Percentiles rank a stretch among this genome's conserved stretches.
phyloP scores from a whole-genome alignment of 257 asterid genomes.

The Solanum lycopersicoides region DNA sequence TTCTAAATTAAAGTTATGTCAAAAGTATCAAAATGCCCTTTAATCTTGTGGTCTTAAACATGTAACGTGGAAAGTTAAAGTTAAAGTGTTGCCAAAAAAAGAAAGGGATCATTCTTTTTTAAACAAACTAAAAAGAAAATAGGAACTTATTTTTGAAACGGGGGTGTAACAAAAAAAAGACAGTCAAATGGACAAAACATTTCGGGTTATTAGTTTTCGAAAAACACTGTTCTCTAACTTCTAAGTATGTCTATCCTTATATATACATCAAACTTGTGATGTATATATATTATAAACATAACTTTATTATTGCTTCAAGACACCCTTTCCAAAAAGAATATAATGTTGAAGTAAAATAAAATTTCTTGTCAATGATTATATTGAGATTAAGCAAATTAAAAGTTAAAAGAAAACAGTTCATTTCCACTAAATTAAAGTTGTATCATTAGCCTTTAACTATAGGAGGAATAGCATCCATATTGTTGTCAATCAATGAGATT shows the following conservation, averaged over 20 bases:
- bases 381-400: not conserved
- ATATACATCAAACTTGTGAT: too few relatives aligned
- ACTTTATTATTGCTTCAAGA: not conserved
- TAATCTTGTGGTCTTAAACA: too few relatives aligned
- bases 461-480: constrained; percentile 1
- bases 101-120: too few relatives aligned
- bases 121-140: too few relatives aligned
- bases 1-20: too few relatives aligned
- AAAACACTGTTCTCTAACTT: not conserved
- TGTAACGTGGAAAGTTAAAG: too few relatives aligned
- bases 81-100: too few relatives aligned
- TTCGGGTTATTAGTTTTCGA: accelerated
- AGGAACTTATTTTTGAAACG: too few relatives aligned
- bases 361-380: not conserved
- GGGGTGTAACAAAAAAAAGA: not conserved
- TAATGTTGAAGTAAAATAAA: not conserved
- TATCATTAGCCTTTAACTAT: not conserved
- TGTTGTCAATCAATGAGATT: not conserved
- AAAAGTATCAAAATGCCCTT: too few relatives aligned
- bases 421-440: not conserved
- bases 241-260: not conserved
- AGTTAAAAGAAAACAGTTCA: not conserved
- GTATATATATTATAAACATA: not conserved
- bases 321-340: not conserved
- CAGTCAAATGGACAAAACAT: not conserved